Conservation (phyloP, 2,329 filamentous ascomycete species). For the Periconia macrospinosa region DNA sequence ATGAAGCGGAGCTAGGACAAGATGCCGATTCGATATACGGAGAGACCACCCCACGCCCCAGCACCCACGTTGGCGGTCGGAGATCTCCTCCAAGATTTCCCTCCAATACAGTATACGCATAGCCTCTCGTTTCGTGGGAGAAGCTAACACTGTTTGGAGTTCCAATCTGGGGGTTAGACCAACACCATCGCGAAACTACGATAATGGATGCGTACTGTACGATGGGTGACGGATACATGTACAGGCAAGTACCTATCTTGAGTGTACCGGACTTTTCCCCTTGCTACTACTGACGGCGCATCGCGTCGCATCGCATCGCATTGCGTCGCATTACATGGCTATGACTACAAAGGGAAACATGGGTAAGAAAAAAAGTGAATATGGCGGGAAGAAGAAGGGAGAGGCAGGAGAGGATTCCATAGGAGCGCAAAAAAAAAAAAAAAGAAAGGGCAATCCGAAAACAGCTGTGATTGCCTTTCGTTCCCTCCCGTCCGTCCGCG, state of each 20-base stretch:
- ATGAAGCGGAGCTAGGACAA: constrained; percentile 22
- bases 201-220: too few species aligned
- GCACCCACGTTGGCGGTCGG: constrained; percentile 23
- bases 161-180: not conserved
- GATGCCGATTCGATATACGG: constrained; percentile 14
- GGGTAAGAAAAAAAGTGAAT: not conserved
- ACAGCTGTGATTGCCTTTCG: not conserved
- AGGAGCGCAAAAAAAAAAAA: constrained; percentile 1
- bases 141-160: not conserved
- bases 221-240: not conserved
- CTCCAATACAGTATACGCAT: not conserved
- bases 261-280: not conserved
- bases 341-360: not conserved
- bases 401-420: not conserved
- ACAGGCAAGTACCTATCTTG: not conserved
- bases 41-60: constrained; percentile 35
- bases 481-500: not conserved
- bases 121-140: not conserved
- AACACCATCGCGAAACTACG: not conserved
- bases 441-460: not conserved
- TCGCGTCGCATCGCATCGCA: not conserved
- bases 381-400: not conserved
- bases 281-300: not conserved
- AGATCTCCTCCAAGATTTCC: constrained; percentile 9
- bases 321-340: not conserved